Percentiles rank a stretch among this genome's conserved stretches.
phyloP scores from a whole-genome alignment of 306 rosid species.

The Pachyrhizus erosus region DNA sequence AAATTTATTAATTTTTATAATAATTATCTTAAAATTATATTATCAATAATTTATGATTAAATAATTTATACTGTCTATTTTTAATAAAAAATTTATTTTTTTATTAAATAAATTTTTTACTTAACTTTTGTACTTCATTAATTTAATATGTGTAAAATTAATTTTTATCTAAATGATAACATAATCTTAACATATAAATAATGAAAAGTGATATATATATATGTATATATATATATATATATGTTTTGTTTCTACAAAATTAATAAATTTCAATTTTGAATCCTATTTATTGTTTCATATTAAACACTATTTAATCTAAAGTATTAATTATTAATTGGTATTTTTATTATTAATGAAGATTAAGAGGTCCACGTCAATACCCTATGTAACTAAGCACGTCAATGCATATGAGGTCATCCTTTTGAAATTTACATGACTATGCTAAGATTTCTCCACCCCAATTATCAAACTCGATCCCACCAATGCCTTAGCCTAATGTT shows the following conservation, averaged over 20 bases:
- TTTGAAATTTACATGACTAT: not conserved
- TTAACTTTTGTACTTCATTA: not conserved
- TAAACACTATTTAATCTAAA: not conserved
- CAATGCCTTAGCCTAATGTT: not conserved
- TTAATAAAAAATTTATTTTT: too few species aligned
- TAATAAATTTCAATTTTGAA: not conserved
- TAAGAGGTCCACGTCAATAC: not conserved
- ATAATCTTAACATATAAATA: too few species aligned
- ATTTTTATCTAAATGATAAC: not conserved
- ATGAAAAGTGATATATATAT: too few species aligned
- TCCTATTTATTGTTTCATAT: not conserved
- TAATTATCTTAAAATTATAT: too few species aligned
- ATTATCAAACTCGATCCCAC: not conserved
- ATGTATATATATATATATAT: too few species aligned
- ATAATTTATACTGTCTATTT: too few species aligned
- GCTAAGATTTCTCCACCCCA: not conserved
- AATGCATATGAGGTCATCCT: not conserved
- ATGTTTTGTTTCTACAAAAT: too few species aligned
- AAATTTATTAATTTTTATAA: too few species aligned
- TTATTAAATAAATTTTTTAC: not conserved
- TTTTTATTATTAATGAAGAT: not conserved
- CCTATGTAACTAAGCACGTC: not conserved
- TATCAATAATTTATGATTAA: too few species aligned
- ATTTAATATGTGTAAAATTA: not conserved
- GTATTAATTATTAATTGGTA: not conserved